Percentiles rank a stretch among this genome's conserved stretches.
phyloP scores from a whole-genome alignment of 2,329 filamentous ascomycete genomes.

The Ascochyta koolunga region DNA sequence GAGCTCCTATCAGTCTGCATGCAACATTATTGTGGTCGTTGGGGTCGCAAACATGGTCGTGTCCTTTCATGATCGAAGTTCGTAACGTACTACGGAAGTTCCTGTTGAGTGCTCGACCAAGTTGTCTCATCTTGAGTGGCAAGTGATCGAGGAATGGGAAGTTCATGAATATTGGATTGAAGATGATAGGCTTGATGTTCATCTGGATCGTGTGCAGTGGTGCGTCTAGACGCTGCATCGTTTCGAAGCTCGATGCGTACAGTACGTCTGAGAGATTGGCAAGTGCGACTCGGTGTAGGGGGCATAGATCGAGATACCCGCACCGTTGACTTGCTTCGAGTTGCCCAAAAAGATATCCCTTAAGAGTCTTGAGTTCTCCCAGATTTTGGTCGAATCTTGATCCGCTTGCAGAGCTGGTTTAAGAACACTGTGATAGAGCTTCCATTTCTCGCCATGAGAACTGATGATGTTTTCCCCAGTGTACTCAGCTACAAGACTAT shows the following conservation, averaged over 20 bases:
- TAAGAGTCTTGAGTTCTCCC: conserved; percentile 32
- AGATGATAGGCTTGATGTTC: conserved; percentile 36
- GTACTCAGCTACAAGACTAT: conserved; percentile 37
- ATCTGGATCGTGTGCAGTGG: conserved; percentile 30
- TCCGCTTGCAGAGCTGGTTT: conserved; percentile 41
- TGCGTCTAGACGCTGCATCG: conserved; percentile 27
- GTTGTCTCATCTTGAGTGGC: conserved; percentile 26
- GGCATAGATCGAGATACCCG: conserved; percentile 38
- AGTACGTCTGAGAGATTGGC: conserved; percentile 46
- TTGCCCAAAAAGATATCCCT: conserved; percentile 37
- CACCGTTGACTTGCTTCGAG: conserved; percentile 26
- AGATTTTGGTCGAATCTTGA: conserved; percentile 29
- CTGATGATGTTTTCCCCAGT: conserved; percentile 46
- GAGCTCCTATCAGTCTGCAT: conserved; percentile 30
- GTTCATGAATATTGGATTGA: conserved; percentile 35
- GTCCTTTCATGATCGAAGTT: conserved; percentile 28
- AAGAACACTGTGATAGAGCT: conserved; percentile 35
- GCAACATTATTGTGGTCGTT: conserved; percentile 26
- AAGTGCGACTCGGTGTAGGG: conserved; percentile 47
- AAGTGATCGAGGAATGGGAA: conserved; percentile 34
- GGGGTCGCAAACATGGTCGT: conserved; percentile 32
- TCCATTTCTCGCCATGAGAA: conserved; percentile 40
- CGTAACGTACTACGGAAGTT: conserved; percentile 29
- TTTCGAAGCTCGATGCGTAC: conserved; percentile 37
- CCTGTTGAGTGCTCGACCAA: conserved; percentile 26